Percentiles rank a stretch among this genome's conserved stretches.
These are phyloP conservation scores for Trichoderma erinaceum DNA, from an alignment of 495 filamentous ascomycete genomes.

Conservation along the genomic window DNA sequence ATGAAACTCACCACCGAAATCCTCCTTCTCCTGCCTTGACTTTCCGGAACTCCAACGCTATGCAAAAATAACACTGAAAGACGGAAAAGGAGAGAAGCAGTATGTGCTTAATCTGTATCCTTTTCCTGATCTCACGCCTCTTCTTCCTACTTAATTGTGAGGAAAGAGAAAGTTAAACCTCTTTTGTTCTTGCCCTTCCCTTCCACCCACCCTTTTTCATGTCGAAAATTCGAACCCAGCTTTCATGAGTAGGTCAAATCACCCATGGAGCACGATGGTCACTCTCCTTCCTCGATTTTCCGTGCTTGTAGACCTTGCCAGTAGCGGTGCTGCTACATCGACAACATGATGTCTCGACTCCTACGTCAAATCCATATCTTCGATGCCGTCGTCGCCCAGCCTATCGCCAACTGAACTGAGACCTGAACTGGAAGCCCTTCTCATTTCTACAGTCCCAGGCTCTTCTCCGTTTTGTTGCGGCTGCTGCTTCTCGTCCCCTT, in stretches of 20 bases:
- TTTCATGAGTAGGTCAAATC: too few species aligned
- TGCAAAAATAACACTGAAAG: slow-evolving; percentile 2
- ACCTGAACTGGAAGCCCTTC: slow-evolving; percentile 43
- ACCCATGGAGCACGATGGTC: neutral
- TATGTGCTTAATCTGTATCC: neutral
- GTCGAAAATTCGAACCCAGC: too few species aligned
- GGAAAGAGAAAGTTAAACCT: too few species aligned
- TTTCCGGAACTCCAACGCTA: slow-evolving; percentile 14
- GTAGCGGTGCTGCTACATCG: neutral
- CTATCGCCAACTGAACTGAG: slow-evolving; percentile 46
- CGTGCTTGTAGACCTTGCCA: neutral
- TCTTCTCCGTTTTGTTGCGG: neutral
- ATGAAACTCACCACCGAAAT: neutral
- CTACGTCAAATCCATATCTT: slow-evolving; percentile 34
- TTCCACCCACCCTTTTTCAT: too few species aligned
- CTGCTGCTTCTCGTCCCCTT: slow-evolving; percentile 21
- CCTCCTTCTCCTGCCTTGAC: neutral
- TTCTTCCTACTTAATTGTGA: too few species aligned
- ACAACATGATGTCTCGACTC: neutral
- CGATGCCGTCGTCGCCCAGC: slow-evolving; percentile 24
- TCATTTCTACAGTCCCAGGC: slow-evolving; percentile 15
- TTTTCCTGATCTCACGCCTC: neutral
- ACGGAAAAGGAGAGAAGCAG: neutral
- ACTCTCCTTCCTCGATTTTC: neutral
- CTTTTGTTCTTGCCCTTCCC: too few species aligned